Conservation (phyloP, 2,329 filamentous ascomycete genomes). For the Macrophomina tecta region DNA sequence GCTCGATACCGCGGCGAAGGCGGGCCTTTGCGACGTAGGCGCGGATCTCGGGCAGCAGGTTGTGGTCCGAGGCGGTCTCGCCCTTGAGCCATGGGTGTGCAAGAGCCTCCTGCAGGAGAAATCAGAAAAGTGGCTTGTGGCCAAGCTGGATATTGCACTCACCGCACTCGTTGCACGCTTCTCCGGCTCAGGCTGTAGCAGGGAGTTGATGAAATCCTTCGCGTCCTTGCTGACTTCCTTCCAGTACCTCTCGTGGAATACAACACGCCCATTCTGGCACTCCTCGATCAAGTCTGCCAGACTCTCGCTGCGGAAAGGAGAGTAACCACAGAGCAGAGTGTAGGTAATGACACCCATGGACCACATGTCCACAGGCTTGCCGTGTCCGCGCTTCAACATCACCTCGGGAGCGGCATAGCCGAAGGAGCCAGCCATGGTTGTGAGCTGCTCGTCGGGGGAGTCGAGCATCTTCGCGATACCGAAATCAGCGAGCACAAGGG, state of each 20-base stretch:
- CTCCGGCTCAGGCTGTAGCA: slow-evolving; percentile 79
- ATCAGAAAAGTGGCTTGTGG: not conserved
- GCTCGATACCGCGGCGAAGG: slow-evolving; percentile 90
- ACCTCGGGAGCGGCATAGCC: slow-evolving; percentile 97
- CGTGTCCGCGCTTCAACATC: slow-evolving; percentile 96
- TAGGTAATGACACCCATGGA: slow-evolving; percentile 98
- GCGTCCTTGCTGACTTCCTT: slow-evolving; percentile 94
- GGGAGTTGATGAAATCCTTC: slow-evolving; percentile 86
- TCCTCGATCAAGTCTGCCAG: slow-evolving; percentile 93
- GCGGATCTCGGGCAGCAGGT: slow-evolving; percentile 95
- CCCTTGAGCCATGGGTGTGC: slow-evolving; percentile 89
- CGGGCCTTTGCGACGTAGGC: slow-evolving; percentile 91
- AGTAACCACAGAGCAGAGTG: slow-evolving; percentile 96
- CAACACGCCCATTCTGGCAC: slow-evolving; percentile 79
- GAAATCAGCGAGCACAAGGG: slow-evolving; percentile 93
- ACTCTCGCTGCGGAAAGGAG: slow-evolving; percentile 95
- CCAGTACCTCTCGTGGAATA: slow-evolving; percentile 99
- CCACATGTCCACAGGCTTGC: slow-evolving; percentile 99
- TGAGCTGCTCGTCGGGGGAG: slow-evolving; percentile 86
- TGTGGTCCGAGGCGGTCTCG: slow-evolving; percentile 90
- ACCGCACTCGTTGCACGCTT: slow-evolving; percentile 80
- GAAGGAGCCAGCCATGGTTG: slow-evolving; percentile 98
- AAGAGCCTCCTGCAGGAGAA: slow-evolving; percentile 68
- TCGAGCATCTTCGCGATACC: slow-evolving; percentile 99
- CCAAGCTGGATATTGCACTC: slow-evolving; percentile 39